Evolutionary conservation across 2,329 filamentous ascomycete species (phyloP).

Genomic region (Claviceps cyperi): DNA sequence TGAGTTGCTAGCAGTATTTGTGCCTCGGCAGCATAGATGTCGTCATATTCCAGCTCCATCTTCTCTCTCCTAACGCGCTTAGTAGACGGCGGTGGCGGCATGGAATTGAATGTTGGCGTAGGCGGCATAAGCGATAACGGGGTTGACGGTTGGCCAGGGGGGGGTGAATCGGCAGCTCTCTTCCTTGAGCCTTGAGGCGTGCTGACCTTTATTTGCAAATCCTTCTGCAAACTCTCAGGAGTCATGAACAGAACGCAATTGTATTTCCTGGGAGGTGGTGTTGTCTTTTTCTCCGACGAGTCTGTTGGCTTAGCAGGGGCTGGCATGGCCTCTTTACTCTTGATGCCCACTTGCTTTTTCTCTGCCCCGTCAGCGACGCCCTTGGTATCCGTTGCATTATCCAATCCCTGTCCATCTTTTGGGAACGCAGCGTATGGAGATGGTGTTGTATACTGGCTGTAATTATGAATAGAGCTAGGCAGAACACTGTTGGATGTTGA

Average conservation of each 20-base stretch:
- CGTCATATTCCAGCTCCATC: conserved; percentile 62
- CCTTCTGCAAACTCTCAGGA: conserved; percentile 55
- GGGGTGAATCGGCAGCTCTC: conserved; percentile 17
- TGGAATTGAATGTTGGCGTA: conserved; percentile 44
- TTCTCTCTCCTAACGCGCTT: conserved; percentile 57
- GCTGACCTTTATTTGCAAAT: conserved; percentile 61
- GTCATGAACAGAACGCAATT: conserved; percentile 83
- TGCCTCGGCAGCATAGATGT: conserved; percentile 62
- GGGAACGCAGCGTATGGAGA: conserved; percentile 73
- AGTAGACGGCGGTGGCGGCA: conserved; percentile 47
- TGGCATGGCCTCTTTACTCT: conserved; percentile 46
- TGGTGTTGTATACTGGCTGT: conserved; percentile 78
- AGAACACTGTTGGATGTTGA: conserved; percentile 46
- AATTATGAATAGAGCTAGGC: conserved; percentile 81
- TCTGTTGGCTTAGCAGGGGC: conserved; percentile 34
- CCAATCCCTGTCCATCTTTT: conserved; percentile 33
- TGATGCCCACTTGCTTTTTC: conserved; percentile 16
- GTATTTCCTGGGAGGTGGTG: conserved; percentile 47
- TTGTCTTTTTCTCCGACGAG: conserved; percentile 17
- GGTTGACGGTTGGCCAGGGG: conserved; percentile 51
- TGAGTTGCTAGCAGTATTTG: conserved; percentile 61
- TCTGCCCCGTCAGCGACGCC: conserved; percentile 18
- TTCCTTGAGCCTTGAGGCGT: conserved; percentile 43
- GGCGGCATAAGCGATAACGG: conserved; percentile 44
- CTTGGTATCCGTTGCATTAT: conserved; percentile 17